Evolutionary conservation across 169 alveolate genomes (phyloP).

Genomic region (Plasmodium cynomolgi): DNA sequence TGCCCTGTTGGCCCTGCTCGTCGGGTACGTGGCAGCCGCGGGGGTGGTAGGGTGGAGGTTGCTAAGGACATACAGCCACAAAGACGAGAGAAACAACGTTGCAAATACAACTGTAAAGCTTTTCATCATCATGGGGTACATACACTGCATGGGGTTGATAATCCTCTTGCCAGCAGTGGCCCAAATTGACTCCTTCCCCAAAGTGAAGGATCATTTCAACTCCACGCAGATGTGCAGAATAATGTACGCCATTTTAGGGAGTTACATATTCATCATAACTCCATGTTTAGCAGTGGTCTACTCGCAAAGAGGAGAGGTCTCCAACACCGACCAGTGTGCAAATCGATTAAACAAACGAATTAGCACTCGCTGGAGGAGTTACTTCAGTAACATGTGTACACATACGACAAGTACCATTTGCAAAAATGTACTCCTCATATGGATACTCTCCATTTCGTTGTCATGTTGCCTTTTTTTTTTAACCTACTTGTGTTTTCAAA

Average conservation of each 20-base stretch:
- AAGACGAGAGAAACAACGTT: constrained; percentile 18
- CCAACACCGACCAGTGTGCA: neutral
- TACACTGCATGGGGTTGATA: constrained; percentile 27
- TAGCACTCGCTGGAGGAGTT: neutral
- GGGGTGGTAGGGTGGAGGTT: constrained; percentile 10
- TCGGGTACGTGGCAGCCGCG: constrained; percentile 1
- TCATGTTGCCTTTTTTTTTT: constrained; percentile 7
- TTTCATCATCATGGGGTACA: constrained; percentile 42
- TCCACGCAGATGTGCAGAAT: constrained; percentile 3
- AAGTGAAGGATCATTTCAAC: constrained; percentile 3
- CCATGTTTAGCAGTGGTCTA: constrained; percentile 19
- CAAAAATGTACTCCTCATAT: neutral
- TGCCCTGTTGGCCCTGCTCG: neutral
- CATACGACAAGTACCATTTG: neutral
- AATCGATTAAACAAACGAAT: neutral
- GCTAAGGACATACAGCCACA: constrained; percentile 18
- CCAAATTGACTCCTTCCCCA: neutral
- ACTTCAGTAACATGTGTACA: neutral
- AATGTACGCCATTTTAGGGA: neutral
- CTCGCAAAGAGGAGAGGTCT: neutral
- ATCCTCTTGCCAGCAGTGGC: constrained; percentile 35
- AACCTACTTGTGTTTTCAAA: constrained; percentile 16
- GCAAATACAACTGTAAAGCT: neutral
- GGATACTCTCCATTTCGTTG: neutral
- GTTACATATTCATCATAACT: constrained; percentile 1